These are phyloP conservation scores for Allium cepa DNA, from an alignment of 106 monocot species.

Conservation along the genomic window DNA sequence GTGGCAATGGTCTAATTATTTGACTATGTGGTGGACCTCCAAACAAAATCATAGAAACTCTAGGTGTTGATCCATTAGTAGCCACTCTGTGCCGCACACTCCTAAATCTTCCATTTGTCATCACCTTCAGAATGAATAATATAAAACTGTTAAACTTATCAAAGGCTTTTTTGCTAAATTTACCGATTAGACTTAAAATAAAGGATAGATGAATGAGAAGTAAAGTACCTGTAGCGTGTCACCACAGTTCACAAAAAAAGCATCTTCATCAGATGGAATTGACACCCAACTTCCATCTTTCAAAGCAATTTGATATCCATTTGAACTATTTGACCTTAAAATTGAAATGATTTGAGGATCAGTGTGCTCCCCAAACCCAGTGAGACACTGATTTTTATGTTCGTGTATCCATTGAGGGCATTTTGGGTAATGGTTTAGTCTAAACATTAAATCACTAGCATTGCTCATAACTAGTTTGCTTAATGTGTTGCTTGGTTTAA, in stretches of 20 bases:
- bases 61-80: constrained; percentile 42
- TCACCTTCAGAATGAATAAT: constrained; percentile 30
- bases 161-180: no score
- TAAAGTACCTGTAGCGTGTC: constrained; percentile 57
- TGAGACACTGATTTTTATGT: constrained; percentile 14
- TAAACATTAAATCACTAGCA: constrained; percentile 44
- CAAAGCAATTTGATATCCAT: constrained; percentile 42
- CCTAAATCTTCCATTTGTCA: constrained; percentile 91
- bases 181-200: no score
- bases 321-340: constrained; percentile 34
- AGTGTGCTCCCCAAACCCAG: constrained; percentile 57
- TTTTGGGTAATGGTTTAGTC: constrained; percentile 73
- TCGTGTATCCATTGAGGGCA: constrained; percentile 22
- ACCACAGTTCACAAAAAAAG: constrained; percentile 74
- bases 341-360: constrained; percentile 49
- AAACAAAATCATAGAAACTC: constrained; percentile 86
- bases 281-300: constrained; percentile 61
- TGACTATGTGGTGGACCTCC: constrained; percentile 39
- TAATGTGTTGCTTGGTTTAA: constrained; percentile 22
- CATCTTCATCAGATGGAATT: constrained; percentile 42
- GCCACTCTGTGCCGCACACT: constrained; percentile 87
- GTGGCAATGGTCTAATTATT: constrained; percentile 50
- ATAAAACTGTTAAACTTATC: no score
- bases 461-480: constrained; percentile 33
- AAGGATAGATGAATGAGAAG: no score